phyloP scores from a whole-genome alignment of 352 stramenopile species.

The Phytophthora megakarya region DNA sequence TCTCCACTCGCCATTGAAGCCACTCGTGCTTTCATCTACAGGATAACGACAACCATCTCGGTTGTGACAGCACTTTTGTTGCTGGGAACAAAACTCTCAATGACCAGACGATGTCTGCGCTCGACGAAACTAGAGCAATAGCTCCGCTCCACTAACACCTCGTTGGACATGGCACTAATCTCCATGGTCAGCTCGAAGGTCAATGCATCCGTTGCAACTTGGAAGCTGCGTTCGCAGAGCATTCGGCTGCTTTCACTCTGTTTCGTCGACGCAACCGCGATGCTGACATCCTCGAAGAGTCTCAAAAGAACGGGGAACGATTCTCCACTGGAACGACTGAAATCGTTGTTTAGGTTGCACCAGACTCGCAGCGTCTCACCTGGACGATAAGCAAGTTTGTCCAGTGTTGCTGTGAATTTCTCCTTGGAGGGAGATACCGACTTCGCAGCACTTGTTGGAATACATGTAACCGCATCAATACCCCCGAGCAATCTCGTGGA shows the following conservation, averaged over 20 bases:
- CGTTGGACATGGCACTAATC: neutral
- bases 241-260: slow-evolving; percentile 1
- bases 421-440: neutral
- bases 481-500: neutral
- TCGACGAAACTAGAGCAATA: slow-evolving; percentile 20
- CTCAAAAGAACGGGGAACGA: slow-evolving; percentile 9
- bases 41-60: slow-evolving; percentile 8
- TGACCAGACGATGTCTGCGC: neutral
- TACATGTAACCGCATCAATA: neutral
- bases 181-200: slow-evolving; percentile 13
- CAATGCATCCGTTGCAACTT: neutral
- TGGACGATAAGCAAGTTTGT: slow-evolving; percentile 7
- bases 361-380: slow-evolving; percentile 6
- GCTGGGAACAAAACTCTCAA: neutral
- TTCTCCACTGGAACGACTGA: neutral
- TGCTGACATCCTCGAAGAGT: slow-evolving; percentile 11
- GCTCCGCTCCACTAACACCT: neutral
- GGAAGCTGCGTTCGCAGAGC: slow-evolving; percentile 6
- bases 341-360: neutral
- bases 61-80: neutral
- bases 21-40: slow-evolving; percentile 14
- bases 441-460: neutral
- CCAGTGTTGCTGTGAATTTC: neutral
- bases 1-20: slow-evolving; percentile 16
- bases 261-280: slow-evolving; percentile 9